A percentile compares a stretch with the other conserved stretches of the same genome.
Conservation (phyloP, 345 rosid genomes). For the Stellera chamaejasme region DNA sequence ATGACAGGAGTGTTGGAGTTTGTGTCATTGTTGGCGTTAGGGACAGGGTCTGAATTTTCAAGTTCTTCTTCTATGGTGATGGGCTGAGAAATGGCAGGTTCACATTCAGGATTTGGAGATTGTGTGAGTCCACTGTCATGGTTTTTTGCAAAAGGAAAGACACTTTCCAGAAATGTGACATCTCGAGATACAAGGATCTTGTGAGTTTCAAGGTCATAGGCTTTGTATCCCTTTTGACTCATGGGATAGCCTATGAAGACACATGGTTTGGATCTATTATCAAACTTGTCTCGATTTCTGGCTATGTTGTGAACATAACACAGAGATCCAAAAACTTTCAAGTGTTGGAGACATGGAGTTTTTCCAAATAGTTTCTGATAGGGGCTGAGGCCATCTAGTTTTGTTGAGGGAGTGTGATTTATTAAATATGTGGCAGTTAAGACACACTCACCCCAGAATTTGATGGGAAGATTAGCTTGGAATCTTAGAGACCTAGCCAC, state of each 20-base stretch:
- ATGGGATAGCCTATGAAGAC: slow-evolving; percentile 7
- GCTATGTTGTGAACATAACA: no score
- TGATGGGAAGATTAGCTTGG: neutral
- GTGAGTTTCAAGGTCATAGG: neutral
- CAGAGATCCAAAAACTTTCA: no score
- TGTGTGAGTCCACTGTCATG: no score
- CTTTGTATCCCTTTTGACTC: neutral
- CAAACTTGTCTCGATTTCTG: no score
- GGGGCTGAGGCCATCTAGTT: neutral
- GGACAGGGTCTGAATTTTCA: neutral
- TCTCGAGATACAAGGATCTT: neutral
- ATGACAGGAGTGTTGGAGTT: no score
- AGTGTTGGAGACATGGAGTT: no score
- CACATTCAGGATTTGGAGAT: no score
- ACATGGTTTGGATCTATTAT: neutral
- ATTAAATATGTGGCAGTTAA: neutral
- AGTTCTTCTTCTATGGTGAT: no score
- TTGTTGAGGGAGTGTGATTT: neutral
- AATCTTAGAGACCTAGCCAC: neutral
- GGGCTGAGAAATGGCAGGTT: neutral
- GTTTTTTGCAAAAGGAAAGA: neutral
- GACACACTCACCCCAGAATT: neutral
- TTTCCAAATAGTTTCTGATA: neutral
- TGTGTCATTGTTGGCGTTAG: no score
- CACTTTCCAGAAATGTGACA: neutral